Evolutionary conservation across 768 basidiomycete species (phyloP).

Genomic region (Cytidiella melzeri): DNA sequence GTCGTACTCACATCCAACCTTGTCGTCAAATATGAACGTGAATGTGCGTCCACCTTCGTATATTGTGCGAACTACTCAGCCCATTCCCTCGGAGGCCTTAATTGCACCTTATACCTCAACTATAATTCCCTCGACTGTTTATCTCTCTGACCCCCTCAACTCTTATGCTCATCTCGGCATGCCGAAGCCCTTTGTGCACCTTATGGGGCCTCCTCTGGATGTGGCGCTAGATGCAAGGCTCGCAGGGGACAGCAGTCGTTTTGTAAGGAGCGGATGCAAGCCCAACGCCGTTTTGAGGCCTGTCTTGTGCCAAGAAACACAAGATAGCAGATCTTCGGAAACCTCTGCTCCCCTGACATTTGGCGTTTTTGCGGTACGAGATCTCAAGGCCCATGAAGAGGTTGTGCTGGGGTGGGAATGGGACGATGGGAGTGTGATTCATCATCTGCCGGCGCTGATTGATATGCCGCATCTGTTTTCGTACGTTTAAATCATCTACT

Average conservation of each 20-base stretch:
- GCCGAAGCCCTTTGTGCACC: constrained; percentile 79
- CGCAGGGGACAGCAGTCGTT: constrained; percentile 57
- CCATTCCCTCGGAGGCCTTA: constrained; percentile 47
- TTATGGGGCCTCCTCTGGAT: constrained; percentile 71
- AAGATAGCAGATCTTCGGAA: constrained; percentile 10
- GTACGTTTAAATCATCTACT: constrained; percentile 35
- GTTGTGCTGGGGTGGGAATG: constrained; percentile 93
- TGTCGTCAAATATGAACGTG: constrained; percentile 30
- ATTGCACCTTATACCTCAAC: constrained; percentile 61
- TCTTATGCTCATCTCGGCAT: constrained; percentile 80
- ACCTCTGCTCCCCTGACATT: constrained; percentile 65
- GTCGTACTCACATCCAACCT: constrained; percentile 28
- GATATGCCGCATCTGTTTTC: constrained; percentile 49
- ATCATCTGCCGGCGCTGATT: constrained; percentile 65
- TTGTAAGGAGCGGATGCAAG: constrained; percentile 54
- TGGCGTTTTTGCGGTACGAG: constrained; percentile 73
- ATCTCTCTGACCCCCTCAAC: constrained; percentile 77
- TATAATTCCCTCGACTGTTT: constrained; percentile 59
- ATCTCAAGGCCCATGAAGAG: constrained; percentile 76
- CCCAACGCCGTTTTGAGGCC: constrained; percentile 43
- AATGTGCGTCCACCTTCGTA: constrained; percentile 53
- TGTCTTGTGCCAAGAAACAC: constrained; percentile 30
- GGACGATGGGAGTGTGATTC: constrained; percentile 88
- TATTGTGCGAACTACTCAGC: constrained; percentile 55
- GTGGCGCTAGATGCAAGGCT: constrained; percentile 77